phyloP scores from a whole-genome alignment of 1,284 basidiomycete species.

The Bondarzewia mesenterica region DNA sequence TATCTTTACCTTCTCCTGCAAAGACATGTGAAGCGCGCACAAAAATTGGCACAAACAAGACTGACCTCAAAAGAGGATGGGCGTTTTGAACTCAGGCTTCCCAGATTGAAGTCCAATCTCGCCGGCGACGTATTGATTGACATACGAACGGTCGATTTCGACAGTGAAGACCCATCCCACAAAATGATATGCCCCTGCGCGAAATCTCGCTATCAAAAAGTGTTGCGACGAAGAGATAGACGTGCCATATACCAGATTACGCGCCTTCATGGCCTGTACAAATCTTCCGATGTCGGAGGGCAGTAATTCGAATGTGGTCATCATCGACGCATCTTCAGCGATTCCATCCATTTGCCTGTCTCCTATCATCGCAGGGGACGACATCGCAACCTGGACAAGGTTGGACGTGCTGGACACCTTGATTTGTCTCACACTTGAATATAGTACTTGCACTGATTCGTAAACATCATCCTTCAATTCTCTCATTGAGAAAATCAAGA shows the following conservation, averaged over 20 bases:
- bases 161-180: not conserved
- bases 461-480: slow-evolving; percentile 28
- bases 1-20: slow-evolving; percentile 5
- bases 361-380: slow-evolving; percentile 29
- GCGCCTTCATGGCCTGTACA: slow-evolving; percentile 27
- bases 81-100: not conserved
- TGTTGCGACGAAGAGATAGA: not conserved
- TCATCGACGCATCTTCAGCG: slow-evolving; percentile 15
- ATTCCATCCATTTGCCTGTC: slow-evolving; percentile 23
- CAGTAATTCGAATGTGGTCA: slow-evolving; percentile 31
- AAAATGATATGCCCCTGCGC: not conserved
- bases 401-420: slow-evolving; percentile 20
- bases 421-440: slow-evolving; percentile 34
- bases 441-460: slow-evolving; percentile 34
- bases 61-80: slow-evolving; percentile 1
- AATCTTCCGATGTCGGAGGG: slow-evolving; percentile 28
- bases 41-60: not conserved
- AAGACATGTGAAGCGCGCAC: not conserved
- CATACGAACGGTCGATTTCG: not conserved
- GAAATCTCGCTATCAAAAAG: not conserved
- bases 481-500: not conserved
- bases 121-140: not conserved
- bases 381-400: slow-evolving; percentile 26
- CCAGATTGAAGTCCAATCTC: not conserved
- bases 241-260: slow-evolving; percentile 32